Evolutionary conservation across 2,329 filamentous ascomycete genomes (phyloP), one percentile per base, ranked within the genome.

Genomic region (Cyphellophora europaea): DNA sequence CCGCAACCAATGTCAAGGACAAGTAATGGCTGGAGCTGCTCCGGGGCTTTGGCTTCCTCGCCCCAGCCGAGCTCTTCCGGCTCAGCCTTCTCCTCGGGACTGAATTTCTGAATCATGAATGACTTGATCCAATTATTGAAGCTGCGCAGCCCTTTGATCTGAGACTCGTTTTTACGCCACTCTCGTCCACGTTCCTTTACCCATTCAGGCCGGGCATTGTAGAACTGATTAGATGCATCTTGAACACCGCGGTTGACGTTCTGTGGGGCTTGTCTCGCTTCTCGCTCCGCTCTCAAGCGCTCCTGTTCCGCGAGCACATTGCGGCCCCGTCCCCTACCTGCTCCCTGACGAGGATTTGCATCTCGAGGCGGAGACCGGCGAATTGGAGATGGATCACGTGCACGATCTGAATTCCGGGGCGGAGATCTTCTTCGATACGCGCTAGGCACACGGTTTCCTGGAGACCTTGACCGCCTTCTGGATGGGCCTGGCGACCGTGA

Each of bases 121-220:
- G 86, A 94, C 69, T 98, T 98, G 62, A 98, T 75, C 91, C 91
- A 98, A 60, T 98, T 98, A 65, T 98, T 98, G 68, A 94, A 91
- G 48, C 82, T 85, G 35, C 91, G 77, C 35, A 98, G 66, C 1
- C 91, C 91, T 63, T 93, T 94, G 66, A 98, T 98, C 52, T 84
- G 82, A 58, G 84, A 93, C 52, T 93, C 87, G 5, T 86, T 93
- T 56, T 82, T 86, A 32, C 91, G 77, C 89, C 91, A 98, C 53
- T 95, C 87, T 35, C 89, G 77, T 10, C 91, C 91, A 18, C 88
- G 77, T 54, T 95, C 87, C 38, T 89, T 78, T 8, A 91, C 91
- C 25, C 89, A 77, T 64, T 98, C 83, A 1, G 89, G 89, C 0
- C 96, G 89, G 23, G 83, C 80, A 60, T 98, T 98, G 70, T 98